Evolutionary conservation across 1,284 basidiomycete genomes (phyloP).

Genomic region (Caloboletus firmus): DNA sequence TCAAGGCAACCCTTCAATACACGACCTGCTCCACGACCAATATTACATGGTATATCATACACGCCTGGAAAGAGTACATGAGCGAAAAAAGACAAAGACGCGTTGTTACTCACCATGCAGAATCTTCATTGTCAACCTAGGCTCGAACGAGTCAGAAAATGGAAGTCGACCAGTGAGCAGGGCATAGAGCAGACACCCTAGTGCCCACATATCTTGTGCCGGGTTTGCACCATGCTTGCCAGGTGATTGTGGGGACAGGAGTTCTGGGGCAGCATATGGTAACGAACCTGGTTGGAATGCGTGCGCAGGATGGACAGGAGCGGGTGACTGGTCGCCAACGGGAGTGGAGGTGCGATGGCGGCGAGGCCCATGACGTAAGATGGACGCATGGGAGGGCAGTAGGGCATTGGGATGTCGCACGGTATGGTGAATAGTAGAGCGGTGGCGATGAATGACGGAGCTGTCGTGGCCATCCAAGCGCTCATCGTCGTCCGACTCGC

Average conservation of each 20-base stretch:
- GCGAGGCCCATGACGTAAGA: constrained; percentile 39
- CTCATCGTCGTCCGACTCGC: constrained; percentile 47
- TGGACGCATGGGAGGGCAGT: constrained; percentile 34
- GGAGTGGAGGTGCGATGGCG: constrained; percentile 65
- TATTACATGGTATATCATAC: constrained; percentile 55
- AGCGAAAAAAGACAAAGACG: neutral
- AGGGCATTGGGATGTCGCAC: constrained; percentile 20
- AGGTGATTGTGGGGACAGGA: constrained; percentile 49
- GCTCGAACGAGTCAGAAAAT: constrained; percentile 86
- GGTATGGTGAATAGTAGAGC: constrained; percentile 30
- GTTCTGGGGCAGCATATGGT: constrained; percentile 85
- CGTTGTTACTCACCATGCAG: constrained; percentile 64
- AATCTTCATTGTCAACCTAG: constrained; percentile 88
- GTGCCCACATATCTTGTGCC: constrained; percentile 92
- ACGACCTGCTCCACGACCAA: constrained; percentile 70
- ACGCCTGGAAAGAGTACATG: constrained; percentile 43
- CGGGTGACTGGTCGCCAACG: constrained; percentile 36
- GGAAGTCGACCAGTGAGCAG: constrained; percentile 80
- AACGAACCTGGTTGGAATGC: constrained; percentile 81
- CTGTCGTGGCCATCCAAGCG: constrained; percentile 31
- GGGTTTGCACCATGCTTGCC: constrained; percentile 44
- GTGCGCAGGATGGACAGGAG: constrained; percentile 32
- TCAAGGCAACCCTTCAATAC: constrained; percentile 78
- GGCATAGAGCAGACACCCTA: constrained; percentile 85
- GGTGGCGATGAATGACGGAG: constrained; percentile 27